These are phyloP conservation scores for Deuterostichococcus epilithicus DNA, from an alignment of 139 green algal species.

Conservation along the genomic window DNA sequence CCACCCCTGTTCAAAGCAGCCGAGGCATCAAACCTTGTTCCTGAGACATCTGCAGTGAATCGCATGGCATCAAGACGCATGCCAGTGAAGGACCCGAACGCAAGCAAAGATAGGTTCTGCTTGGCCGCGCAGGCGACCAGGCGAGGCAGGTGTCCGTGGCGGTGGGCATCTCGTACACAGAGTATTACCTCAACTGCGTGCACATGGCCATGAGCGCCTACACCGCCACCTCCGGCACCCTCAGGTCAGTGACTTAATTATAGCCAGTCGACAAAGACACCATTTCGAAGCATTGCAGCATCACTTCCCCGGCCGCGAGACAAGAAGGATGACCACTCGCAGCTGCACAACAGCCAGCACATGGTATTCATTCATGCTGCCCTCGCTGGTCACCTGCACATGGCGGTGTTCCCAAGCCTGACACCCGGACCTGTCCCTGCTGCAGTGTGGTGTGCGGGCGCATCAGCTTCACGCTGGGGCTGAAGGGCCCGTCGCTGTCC, in stretches of 20 bases:
- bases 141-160: slow-evolving; percentile 11
- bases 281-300: too few species aligned
- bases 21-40: background rate
- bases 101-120: background rate
- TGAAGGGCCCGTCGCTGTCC: slow-evolving; percentile 58
- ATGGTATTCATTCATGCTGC: too few species aligned
- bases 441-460: slow-evolving; percentile 53
- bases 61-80: background rate
- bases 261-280: too few species aligned
- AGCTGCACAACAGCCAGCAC: too few species aligned
- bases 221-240: slow-evolving; percentile 38
- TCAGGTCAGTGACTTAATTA: slow-evolving; percentile 12
- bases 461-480: slow-evolving; percentile 68
- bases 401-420: too few species aligned
- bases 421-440: background rate
- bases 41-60: background rate
- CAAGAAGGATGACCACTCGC: too few species aligned
- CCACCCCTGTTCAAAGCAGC: background rate
- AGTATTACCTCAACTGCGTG: slow-evolving; percentile 28
- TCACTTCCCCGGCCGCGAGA: too few species aligned
- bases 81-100: too few species aligned
- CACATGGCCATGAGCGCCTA: slow-evolving; percentile 17
- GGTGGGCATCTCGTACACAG: slow-evolving; percentile 34
- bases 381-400: too few species aligned
- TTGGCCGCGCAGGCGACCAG: background rate